A percentile compares a stretch with the other conserved stretches of the same genome.
Evolutionary conservation across 192 early-diverging fungal genomes (phyloP).

Genomic region (Linnemannia exigua): DNA sequence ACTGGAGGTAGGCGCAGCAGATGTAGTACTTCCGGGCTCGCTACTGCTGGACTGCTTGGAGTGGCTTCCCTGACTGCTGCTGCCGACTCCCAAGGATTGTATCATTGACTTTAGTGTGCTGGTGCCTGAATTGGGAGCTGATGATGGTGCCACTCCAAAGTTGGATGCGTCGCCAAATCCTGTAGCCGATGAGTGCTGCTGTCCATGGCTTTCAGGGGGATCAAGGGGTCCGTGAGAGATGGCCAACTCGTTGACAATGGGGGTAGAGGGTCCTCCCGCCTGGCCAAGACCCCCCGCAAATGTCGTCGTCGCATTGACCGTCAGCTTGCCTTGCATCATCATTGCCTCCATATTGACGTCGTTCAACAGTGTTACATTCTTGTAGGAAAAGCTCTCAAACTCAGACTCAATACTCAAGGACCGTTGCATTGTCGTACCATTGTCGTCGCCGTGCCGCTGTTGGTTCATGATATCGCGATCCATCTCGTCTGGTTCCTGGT

Average conservation of each 20-base stretch:
- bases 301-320: background rate
- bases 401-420: conserved; percentile 56
- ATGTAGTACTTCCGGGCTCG: background rate
- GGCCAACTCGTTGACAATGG: background rate
- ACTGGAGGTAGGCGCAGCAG: background rate
- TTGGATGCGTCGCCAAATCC: background rate
- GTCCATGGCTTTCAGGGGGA: background rate
- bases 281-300: background rate
- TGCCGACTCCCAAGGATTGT: conserved; percentile 32
- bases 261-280: background rate
- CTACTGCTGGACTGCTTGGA: conserved; percentile 10
- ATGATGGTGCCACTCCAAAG: background rate
- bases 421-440: conserved; percentile 39
- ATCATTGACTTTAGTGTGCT: conserved; percentile 47
- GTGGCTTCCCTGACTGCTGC: background rate
- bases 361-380: conserved; percentile 73
- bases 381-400: conserved; percentile 77
- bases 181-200: background rate
- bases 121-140: background rate
- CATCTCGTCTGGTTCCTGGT: conserved; percentile 2
- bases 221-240: background rate
- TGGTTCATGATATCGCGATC: conserved; percentile 21
- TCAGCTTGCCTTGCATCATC: conserved; percentile 49
- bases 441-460: conserved; percentile 7
- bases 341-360: conserved; percentile 75